Base-by-base conservation (phyloP, 495 filamentous ascomycete species). In the Penicillium flavigenum region DNA sequence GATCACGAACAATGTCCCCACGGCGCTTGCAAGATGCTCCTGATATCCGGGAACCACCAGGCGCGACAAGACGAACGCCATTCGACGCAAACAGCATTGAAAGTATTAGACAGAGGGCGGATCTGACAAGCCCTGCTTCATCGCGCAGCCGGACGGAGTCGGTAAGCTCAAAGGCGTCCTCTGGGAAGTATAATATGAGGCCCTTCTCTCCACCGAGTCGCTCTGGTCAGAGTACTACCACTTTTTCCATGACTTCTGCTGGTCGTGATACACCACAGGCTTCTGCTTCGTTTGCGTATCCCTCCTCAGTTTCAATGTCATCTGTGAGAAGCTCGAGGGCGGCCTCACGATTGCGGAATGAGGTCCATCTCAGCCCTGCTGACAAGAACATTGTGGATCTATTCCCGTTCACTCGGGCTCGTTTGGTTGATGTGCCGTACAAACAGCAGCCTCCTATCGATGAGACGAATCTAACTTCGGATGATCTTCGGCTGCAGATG, bases 401-500 rank as follows among this genome's bases (percentile, higher is more conserved):
- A 8, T 86, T 90, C 58, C 80, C 85, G 5, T 81, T 88, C 76
- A 82, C 88, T 68, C 79, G 91, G 67, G 74, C 86, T 46, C 83
- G 91, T 24, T 76, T 97, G 4, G 88, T 82, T 51, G 91, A 94
- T 51, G 85, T 96, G 36, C 85, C 88, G 1, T 95, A 90, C 68
- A 85, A 86, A 64, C 79, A 85, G 42, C 81, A 86, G 2, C 77
- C 82, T 19, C 78, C 80, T 16, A 64, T 83, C 29, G 87, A 90
- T 57, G 81, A 88, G 56, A 65, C 75, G 5, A 79, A 81, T 41
- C 69, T 94, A 27, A 93, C 88, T 2, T 86, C 92, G 26, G 88
- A 97, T 67, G 88, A 94, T 62, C 81, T 96, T 39, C 86, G 93
- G 47, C 84, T 81, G 38, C 90, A 96, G 73, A 98, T 98, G 95